These are phyloP conservation scores for Aspergillus neotritici DNA, from an alignment of 2,329 filamentous ascomycete species.

Conservation along the genomic window DNA sequence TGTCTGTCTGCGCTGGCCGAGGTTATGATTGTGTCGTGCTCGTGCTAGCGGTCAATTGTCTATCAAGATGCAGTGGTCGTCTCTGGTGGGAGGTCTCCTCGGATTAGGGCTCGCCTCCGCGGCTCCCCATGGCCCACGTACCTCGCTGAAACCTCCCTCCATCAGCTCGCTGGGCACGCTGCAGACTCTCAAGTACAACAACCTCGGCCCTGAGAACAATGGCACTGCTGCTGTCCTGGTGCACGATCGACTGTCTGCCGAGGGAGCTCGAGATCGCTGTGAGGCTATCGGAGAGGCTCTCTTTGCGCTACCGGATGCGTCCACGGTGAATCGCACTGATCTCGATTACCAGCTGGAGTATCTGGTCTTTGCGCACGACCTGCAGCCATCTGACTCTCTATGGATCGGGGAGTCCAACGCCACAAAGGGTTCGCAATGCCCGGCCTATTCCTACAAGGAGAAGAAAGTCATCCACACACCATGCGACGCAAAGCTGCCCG, in stretches of 20 bases:
- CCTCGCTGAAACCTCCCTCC: not conserved
- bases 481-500: slow-evolving; percentile 14
- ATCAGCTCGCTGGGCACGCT: slow-evolving; percentile 15
- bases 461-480: slow-evolving; percentile 6
- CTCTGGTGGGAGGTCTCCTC: slow-evolving; percentile 9
- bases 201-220: slow-evolving; percentile 20
- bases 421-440: slow-evolving; percentile 6
- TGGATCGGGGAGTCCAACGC: slow-evolving; percentile 11
- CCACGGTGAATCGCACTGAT: slow-evolving; percentile 12
- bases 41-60: not conserved
- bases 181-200: slow-evolving; percentile 22
- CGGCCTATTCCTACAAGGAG: slow-evolving; percentile 13
- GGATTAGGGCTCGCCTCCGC: slow-evolving; percentile 9
- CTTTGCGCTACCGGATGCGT: slow-evolving; percentile 8
- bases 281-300: slow-evolving; percentile 20
- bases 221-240: slow-evolving; percentile 20
- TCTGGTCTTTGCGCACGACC: slow-evolving; percentile 13
- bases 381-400: slow-evolving; percentile 9
- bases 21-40: not conserved
- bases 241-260: slow-evolving; percentile 9
- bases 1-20: not conserved
- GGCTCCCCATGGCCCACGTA: slow-evolving; percentile 1
- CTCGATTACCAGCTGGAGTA: slow-evolving; percentile 22
- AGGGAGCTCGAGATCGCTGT: slow-evolving; percentile 13
- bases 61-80: slow-evolving; percentile 9